These are phyloP conservation scores for Suillus bovinus DNA, from an alignment of 768 basidiomycete genomes.

Conservation along the genomic window DNA sequence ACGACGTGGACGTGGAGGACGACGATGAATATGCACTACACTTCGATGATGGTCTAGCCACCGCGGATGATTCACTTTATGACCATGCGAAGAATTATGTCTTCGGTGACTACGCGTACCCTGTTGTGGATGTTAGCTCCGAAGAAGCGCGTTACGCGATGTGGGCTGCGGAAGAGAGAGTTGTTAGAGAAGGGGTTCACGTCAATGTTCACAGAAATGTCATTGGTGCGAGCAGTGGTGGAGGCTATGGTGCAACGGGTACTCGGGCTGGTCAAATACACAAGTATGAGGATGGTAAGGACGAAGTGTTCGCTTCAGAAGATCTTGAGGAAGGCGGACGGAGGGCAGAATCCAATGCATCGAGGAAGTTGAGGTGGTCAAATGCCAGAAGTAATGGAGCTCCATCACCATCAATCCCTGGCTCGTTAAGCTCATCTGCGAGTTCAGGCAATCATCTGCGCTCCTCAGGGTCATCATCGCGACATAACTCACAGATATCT, in stretches of 20 bases:
- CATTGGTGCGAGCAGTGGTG: constrained; percentile 7
- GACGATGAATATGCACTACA: constrained; percentile 34
- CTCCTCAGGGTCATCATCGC: constrained; percentile 2
- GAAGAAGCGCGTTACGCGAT: constrained; percentile 34
- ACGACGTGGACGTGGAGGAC: constrained; percentile 37
- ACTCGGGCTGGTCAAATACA: constrained; percentile 12
- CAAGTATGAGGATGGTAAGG: constrained; percentile 12
- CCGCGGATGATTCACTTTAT: constrained; percentile 76
- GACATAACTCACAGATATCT: constrained; percentile 15
- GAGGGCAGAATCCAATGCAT: constrained; percentile 30
- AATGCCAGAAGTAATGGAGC: constrained; percentile 12
- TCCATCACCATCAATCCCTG: background rate
- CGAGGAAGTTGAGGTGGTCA: constrained; percentile 51
- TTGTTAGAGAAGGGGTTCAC: constrained; percentile 27
- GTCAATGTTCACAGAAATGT: constrained; percentile 11
- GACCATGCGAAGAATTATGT: constrained; percentile 74
- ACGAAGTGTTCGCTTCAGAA: constrained; percentile 9
- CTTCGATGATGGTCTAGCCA: constrained; percentile 32
- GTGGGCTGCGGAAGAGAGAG: constrained; percentile 31
- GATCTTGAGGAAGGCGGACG: constrained; percentile 12
- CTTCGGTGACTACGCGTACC: constrained; percentile 92
- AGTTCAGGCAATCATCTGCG: background rate
- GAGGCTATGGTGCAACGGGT: constrained; percentile 31
- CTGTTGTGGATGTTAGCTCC: constrained; percentile 83
- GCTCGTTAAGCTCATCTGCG: constrained; percentile 10